Evolutionary conservation across 1,284 basidiomycete species (phyloP).

Genomic region (Pyrrhoderma lamaoense): DNA sequence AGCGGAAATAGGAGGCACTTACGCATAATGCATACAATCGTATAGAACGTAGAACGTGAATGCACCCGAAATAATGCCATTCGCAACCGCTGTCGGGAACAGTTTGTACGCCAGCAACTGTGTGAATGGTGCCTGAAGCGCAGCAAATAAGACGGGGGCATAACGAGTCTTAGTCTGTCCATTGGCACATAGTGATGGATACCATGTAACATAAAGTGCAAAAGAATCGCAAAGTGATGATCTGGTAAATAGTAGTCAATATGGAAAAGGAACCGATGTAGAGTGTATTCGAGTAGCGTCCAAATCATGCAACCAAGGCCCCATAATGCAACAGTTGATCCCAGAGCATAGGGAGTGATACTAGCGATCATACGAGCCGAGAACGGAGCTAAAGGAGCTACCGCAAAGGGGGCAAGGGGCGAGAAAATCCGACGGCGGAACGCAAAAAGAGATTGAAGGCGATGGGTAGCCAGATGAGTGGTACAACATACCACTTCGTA

Average conservation of each 20-base stretch:
- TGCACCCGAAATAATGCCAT: slow-evolving; percentile 88
- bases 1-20: slow-evolving; percentile 27
- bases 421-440: slow-evolving; percentile 77
- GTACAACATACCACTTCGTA: slow-evolving; percentile 94
- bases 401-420: slow-evolving; percentile 50
- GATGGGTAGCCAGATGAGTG: slow-evolving; percentile 90
- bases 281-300: slow-evolving; percentile 92
- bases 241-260: slow-evolving; percentile 90
- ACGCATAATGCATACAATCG: slow-evolving; percentile 91
- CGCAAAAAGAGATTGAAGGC: slow-evolving; percentile 74
- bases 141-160: slow-evolving; percentile 85
- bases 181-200: slow-evolving; percentile 98
- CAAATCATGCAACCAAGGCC: slow-evolving; percentile 82
- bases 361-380: slow-evolving; percentile 30
- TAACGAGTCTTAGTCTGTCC: slow-evolving; percentile 93
- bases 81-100: slow-evolving; percentile 83
- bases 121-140: slow-evolving; percentile 85
- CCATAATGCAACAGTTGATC: slow-evolving; percentile 59
- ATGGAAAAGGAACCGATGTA: slow-evolving; percentile 99
- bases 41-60: slow-evolving; percentile 90
- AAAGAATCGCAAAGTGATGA: slow-evolving; percentile 65
- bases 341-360: slow-evolving; percentile 41
- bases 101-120: slow-evolving; percentile 67
- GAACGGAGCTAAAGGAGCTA: slow-evolving; percentile 49
- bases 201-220: slow-evolving; percentile 94